Evolutionary conservation across 805 yeast species (phyloP).

Genomic region (Saturnispora halmiae): DNA sequence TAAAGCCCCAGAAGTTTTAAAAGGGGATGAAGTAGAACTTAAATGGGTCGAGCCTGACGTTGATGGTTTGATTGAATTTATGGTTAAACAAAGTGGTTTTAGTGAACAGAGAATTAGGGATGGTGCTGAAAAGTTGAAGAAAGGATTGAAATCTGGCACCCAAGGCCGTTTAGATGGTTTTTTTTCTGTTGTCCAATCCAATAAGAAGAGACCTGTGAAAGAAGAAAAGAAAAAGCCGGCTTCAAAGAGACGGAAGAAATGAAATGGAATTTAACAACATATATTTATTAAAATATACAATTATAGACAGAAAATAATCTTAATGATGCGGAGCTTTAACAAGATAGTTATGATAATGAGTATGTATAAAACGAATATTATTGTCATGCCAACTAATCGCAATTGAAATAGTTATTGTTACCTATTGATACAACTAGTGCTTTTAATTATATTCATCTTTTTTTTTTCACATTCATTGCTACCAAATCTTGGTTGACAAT

Average conservation of each 20-base stretch:
- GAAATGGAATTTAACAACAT: neutral
- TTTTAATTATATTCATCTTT: too few relatives aligned
- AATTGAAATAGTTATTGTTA: too few relatives aligned
- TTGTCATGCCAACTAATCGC: too few relatives aligned
- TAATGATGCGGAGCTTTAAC: too few relatives aligned
- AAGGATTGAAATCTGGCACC: conserved; percentile 74
- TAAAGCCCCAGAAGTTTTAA: conserved; percentile 67
- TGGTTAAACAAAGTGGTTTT: conserved; percentile 85
- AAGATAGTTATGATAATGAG: too few relatives aligned
- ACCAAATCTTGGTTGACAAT: too few relatives aligned
- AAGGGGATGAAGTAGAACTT: conserved; percentile 51
- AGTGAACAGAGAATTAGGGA: conserved; percentile 83
- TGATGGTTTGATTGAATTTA: conserved; percentile 70
- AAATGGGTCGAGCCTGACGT: conserved; percentile 89
- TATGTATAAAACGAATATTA: too few relatives aligned
- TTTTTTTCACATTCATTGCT: too few relatives aligned
- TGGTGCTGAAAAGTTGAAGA: conserved; percentile 78
- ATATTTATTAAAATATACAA: neutral
- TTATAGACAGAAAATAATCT: neutral
- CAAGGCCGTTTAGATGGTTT: conserved; percentile 93
- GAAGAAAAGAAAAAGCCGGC: conserved; percentile 20
- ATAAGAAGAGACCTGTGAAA: conserved; percentile 32
- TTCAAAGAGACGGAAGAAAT: conserved; percentile 12
- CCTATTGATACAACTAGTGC: too few relatives aligned
- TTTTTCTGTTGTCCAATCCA: conserved; percentile 49